phyloP scores from a whole-genome alignment of 345 rosid genomes.

The Citrus australasica region DNA sequence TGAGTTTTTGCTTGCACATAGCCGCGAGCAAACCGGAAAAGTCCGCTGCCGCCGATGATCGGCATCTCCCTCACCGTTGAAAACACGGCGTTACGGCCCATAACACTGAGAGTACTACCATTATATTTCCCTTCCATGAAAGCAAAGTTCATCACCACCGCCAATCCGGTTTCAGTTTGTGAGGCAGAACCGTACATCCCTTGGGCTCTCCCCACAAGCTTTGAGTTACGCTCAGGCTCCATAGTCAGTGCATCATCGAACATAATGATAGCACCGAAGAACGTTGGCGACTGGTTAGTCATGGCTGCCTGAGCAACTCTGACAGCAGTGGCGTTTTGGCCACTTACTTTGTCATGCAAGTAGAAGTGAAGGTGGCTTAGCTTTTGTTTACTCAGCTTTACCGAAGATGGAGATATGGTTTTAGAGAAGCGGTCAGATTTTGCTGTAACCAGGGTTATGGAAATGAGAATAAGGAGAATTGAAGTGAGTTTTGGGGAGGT shows the following conservation, averaged over 20 bases:
- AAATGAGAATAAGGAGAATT: not conserved
- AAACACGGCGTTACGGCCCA: slow-evolving; percentile 25
- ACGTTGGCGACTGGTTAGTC: slow-evolving; percentile 2
- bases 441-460: not conserved
- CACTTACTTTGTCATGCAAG: slow-evolving; percentile 27
- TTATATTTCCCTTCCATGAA: slow-evolving; percentile 32
- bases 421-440: not conserved
- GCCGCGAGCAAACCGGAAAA: slow-evolving; percentile 32
- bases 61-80: slow-evolving; percentile 22
- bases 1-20: slow-evolving; percentile 28
- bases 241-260: slow-evolving; percentile 25
- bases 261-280: slow-evolving; percentile 17
- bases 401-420: not conserved
- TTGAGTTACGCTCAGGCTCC: slow-evolving; percentile 14
- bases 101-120: slow-evolving; percentile 25
- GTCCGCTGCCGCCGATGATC: slow-evolving; percentile 25
- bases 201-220: slow-evolving; percentile 24
- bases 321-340: slow-evolving; percentile 23
- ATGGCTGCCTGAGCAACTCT: slow-evolving; percentile 22
- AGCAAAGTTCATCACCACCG: slow-evolving; percentile 28
- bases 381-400: slow-evolving; percentile 17
- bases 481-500: not conserved
- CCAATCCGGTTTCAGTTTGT: slow-evolving; percentile 4
- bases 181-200: slow-evolving; percentile 22
- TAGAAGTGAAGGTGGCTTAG: slow-evolving; percentile 42